Base-by-base conservation (phyloP, 495 filamentous ascomycete genomes). In the Chaetomidium leptoderma region DNA sequence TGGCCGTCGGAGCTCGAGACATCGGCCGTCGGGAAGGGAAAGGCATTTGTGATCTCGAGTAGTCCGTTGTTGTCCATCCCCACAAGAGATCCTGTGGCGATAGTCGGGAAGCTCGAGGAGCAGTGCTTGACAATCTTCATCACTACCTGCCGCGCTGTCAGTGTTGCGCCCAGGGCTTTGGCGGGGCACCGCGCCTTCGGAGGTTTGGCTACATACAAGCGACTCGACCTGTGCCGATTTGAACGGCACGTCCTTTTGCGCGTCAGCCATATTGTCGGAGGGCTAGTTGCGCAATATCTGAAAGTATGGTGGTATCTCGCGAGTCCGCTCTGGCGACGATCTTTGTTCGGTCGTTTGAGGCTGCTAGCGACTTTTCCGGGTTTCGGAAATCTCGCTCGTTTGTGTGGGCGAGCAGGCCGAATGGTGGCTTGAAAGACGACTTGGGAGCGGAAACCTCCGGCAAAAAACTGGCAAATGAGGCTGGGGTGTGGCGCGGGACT, bases 81-180 rank as follows among this genome's bases (percentile, higher is more conserved):
- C 53, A 96, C 89, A 36, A 96, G 79, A 46, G 88, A 90, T 53
- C 92, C 92, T 51, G 90, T 97, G 53, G 91, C 90, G 23, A 84
- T 88, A 33, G 90, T 91, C 53, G 92, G 95, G 77, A 95, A 97
- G 57, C 78, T 80, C 60, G 90, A 81, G 26, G 89, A 86, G 79
- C 86, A 88, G 78, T 95, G 90, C 77, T 92, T 96, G 66, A 93
- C 90, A 66, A 97, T 90, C 76, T 95, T 95, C 90, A 96, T 90
- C 51, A 92, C 90, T 69, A 96, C 90, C 90, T 95, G 69, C 30
- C 55, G 23, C 37, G 23, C 32, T 47, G 59, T 63, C 62, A 66
- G 58, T 55, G 50, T 42, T 46, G 53, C 51, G 35, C 32, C 51
- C 53, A 36, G 33, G 42, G 52, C 32, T 30, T 61, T 58, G 53